These are phyloP conservation scores for Cochlearia excelsa DNA, from an alignment of 345 rosid species.

Conservation along the genomic window DNA sequence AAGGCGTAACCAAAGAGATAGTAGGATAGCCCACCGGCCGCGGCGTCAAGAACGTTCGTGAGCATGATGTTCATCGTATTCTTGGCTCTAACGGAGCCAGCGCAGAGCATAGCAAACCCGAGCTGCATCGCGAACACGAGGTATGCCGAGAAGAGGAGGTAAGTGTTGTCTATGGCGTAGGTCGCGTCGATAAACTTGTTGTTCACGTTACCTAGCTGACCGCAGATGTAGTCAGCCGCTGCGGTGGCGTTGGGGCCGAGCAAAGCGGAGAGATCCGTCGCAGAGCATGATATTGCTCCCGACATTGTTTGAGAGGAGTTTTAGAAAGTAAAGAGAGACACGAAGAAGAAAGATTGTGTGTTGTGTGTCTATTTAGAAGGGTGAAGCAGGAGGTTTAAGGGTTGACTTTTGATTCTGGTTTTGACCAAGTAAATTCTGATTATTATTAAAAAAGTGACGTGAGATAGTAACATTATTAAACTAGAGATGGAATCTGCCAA, in stretches of 20 bases:
- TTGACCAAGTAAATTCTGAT: neutral
- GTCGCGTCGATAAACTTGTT: constrained; percentile 43
- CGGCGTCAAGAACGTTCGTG: constrained; percentile 85
- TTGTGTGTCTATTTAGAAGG: constrained; percentile 6
- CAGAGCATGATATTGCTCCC: constrained; percentile 39
- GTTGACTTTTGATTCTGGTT: constrained; percentile 18
- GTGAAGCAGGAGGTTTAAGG: neutral
- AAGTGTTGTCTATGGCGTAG: constrained; percentile 51
- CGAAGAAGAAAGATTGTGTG: constrained; percentile 16
- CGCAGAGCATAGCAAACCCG: constrained; percentile 92
- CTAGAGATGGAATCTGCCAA: constrained; percentile 17
- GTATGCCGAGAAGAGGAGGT: constrained; percentile 47
- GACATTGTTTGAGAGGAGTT: constrained; percentile 11
- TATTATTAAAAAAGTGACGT: neutral
- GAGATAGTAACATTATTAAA: constrained; percentile 11
- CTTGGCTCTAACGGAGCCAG: constrained; percentile 88
- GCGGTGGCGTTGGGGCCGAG: constrained; percentile 57
- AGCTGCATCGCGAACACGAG: constrained; percentile 86
- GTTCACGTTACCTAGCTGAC: constrained; percentile 28
- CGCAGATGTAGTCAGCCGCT: constrained; percentile 61
- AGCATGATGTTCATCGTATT: constrained; percentile 94
- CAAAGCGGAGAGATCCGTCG: constrained; percentile 41
- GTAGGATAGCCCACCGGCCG: constrained; percentile 75
- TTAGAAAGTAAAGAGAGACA: neutral
- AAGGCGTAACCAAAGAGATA: constrained; percentile 86